Base-by-base conservation (phyloP, 805 yeast genomes). In the Ogataea nitratoaversa region DNA sequence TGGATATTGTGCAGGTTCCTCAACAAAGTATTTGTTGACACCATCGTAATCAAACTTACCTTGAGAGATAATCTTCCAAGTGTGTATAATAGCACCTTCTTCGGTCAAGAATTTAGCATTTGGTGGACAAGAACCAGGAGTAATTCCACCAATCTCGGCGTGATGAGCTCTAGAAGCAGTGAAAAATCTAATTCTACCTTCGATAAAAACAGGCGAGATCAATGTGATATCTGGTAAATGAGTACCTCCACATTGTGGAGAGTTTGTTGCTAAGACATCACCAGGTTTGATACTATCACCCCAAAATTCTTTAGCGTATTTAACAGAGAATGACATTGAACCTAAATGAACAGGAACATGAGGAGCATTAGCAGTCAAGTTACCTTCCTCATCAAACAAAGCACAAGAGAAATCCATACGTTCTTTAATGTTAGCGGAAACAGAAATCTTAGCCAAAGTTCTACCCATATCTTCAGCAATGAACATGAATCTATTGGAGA, bases 131-230 rank as follows among this genome's bases (percentile, higher is more conserved):
- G 78, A 70, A 3, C 81, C 81, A 8, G 81, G 78, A 35, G 76
- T 66, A 36, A 76, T 68, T n/a, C 79, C 76, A 30, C 82, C 82
- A 50, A 77, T 76, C 47, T 77, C 82, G 19, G 82, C 76, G 56
- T 77, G 83, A 56, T 77, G 82, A 4, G 80, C 82, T 44, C 82
- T 62, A 2, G 80, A 68, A 4, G 82, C 82, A 16, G 73, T 72
- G 60, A 74, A 74, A 49, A 76, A 76, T 23, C 68, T 63, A 13
- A 74, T 68, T 29, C 65, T 57, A 23, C 67, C 68, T 17, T 72
- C 67, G 41, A 65, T 56, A 46, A 72, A 67, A 2, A 76, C 79
- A 0, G 83, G 83, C 1, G 82, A 71, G 19, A 77, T 72, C 25
- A 77, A 71, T 1, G 82, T 77, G 43, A 77, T 70, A 53, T 71